A percentile compares a stretch with the other conserved stretches of the same genome.
These are phyloP conservation scores for Biscogniauxia mediterranea DNA, from an alignment of 2,329 filamentous ascomycete genomes.

Conservation along the genomic window DNA sequence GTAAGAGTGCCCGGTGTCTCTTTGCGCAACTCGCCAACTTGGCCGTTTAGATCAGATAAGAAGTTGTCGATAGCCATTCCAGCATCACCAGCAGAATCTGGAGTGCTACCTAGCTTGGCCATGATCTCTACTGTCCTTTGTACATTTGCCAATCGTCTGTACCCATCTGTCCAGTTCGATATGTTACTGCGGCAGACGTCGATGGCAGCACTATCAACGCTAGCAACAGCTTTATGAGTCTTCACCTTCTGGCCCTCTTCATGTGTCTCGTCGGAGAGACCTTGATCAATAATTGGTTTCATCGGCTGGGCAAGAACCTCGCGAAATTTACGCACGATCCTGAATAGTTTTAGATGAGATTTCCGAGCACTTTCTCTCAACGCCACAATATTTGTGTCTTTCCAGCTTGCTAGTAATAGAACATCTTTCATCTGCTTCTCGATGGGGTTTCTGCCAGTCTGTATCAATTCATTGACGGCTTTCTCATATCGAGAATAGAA, in stretches of 20 bases:
- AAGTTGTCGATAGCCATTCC: conserved; percentile 64
- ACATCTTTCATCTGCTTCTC: conserved; percentile 93
- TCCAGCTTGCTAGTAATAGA: conserved; percentile 94
- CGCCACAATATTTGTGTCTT: conserved; percentile 91
- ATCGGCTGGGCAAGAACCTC: conserved; percentile 74
- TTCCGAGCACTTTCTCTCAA: conserved; percentile 84
- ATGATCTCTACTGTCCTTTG: conserved; percentile 72
- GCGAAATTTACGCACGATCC: conserved; percentile 87
- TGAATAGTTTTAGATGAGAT: conserved; percentile 90
- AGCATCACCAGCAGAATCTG: conserved; percentile 52
- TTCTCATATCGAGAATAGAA: conserved; percentile 73
- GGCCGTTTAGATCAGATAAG: conserved; percentile 63
- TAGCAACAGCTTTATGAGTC: conserved; percentile 26
- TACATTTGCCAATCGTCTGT: conserved; percentile 70
- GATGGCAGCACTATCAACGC: conserved; percentile 35
- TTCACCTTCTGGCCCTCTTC: conserved; percentile 9
- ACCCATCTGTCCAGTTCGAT: conserved; percentile 41
- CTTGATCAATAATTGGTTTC: conserved; percentile 59
- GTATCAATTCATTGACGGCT: conserved; percentile 62
- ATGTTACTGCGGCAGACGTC: conserved; percentile 35
- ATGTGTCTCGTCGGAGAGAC: conserved; percentile 51
- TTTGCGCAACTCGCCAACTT: conserved; percentile 72
- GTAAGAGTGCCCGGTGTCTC: conserved; percentile 79
- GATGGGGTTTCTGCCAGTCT: conserved; percentile 66
- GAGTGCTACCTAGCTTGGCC: conserved; percentile 57